Evolutionary conservation across 345 rosid genomes (phyloP), one percentile per base, ranked within the genome.

Genomic region (Limnanthes douglasii): DNA sequence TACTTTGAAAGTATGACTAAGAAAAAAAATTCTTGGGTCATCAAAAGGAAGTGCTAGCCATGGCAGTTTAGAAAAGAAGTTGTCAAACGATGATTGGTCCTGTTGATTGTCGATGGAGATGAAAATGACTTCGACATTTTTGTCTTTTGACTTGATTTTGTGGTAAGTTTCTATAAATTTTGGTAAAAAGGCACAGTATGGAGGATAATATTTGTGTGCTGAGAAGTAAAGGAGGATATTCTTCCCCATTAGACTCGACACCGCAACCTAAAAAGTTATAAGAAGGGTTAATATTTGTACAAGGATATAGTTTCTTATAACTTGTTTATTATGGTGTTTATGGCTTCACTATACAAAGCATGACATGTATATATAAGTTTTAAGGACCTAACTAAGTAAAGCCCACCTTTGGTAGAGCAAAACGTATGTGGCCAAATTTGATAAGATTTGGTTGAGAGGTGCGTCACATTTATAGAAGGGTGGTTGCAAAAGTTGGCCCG

Each of bases 21-120:
- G 46, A 21, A 48, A 56, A 2, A 47, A 1, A 48, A 63, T 74
- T 69, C 86, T 72, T 5, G 43, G 43, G 50, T 75, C 75, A 24
- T 73, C 70, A 26, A 59, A 82, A 1, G 94, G 85, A 43, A 74
- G 85, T 8, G 90, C 76, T 45, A 77, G 37, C 61, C 90, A 77
- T 0, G 92, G 86, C 73, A 83, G 69, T 33, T 54, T 54, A n/a
- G 75, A 45, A 46, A 58, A 65, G 48, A 44, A 72, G 9, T 63
- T 66, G 6, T 63, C 51, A 8, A 67, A 82, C 15, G 77, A 61
- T 28, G 61, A 34, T 39, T 64, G 71, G 42, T 78, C 73, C 0
- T 11, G 19, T n/a, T n/a, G n/a, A n/a, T n/a, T n/a, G 50, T 83
- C 83, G 17, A 77, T 60, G 23, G 90, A 83, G 46, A 72, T 59